Percentiles rank a stretch among this genome's conserved stretches.
phyloP scores from a whole-genome alignment of 2,329 filamentous ascomycete species.

The Proliferodiscus dingleyae region DNA sequence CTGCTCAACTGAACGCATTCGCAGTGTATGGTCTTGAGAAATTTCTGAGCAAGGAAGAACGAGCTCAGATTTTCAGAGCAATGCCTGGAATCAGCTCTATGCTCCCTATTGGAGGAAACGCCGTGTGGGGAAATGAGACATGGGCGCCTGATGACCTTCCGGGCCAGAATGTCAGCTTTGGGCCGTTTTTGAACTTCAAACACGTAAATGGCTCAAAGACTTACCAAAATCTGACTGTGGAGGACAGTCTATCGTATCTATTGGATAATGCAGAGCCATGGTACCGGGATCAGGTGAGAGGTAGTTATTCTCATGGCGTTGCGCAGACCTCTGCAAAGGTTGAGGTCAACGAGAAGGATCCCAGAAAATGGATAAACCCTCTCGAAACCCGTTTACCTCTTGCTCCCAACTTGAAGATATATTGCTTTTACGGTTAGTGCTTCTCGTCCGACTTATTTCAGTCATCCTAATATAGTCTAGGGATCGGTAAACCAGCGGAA shows the following conservation, averaged over 20 bases:
- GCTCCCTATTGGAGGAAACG: slow-evolving; percentile 89
- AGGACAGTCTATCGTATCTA: slow-evolving; percentile 72
- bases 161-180: slow-evolving; percentile 68
- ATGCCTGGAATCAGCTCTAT: slow-evolving; percentile 98
- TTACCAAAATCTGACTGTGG: slow-evolving; percentile 73
- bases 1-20: slow-evolving; percentile 91
- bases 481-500: slow-evolving; percentile 88
- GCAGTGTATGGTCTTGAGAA: slow-evolving; percentile 96
- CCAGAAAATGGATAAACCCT: slow-evolving; percentile 89
- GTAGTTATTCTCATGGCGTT: slow-evolving; percentile 82
- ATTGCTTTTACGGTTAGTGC: slow-evolving; percentile 77
- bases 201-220: slow-evolving; percentile 59
- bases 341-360: slow-evolving; percentile 72
- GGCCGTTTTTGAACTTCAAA: slow-evolving; percentile 81
- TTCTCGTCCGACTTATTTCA: background rate
- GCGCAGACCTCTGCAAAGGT: slow-evolving; percentile 77
- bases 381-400: slow-evolving; percentile 82
- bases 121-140: slow-evolving; percentile 86
- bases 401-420: slow-evolving; percentile 87
- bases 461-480: slow-evolving; percentile 14
- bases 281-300: slow-evolving; percentile 70
- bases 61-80: slow-evolving; percentile 88
- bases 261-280: slow-evolving; percentile 75
- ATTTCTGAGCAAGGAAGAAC: slow-evolving; percentile 84
- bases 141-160: slow-evolving; percentile 85